Base-by-base conservation (phyloP, 176 grass and related monocot genomes). In the Cocos nucifera region DNA sequence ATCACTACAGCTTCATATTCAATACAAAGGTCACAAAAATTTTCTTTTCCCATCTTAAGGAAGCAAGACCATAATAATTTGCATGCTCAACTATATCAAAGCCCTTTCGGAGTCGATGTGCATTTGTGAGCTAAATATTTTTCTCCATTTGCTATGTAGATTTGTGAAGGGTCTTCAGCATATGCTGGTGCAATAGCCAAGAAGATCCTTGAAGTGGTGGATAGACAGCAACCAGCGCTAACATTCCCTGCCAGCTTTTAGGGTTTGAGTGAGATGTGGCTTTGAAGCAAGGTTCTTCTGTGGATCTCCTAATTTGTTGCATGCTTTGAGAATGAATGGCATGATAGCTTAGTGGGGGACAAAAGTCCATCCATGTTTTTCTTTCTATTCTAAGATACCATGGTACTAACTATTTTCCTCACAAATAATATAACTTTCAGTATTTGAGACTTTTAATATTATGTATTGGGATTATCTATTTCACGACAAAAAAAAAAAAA, bases 1-100 rank as follows among this genome's bases (percentile, higher is more conserved):
- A 89, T 52, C 90, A 89, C 66, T 66, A 86, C 50, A 85, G 89
- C 79, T 86, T 89, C 75, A 86, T 95, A 86, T 86, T 95, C 65
- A 95, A 86, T 61, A 86, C 85, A 18, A 95, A 95, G 90, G 90
- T 95, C 35, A 61, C 73, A 15, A 21, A 24, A 2, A 49, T 79
- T 0, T 24, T 32, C 28, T 15, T 65, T 22, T 16, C 19, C 35
- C 9, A 15, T 35, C 55, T 49, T 56, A 52, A 61, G 9, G 1
- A 50, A 29, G 20, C 2, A n/a, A 57, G 16, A 54, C 30, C 25
- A 35, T 6, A 9, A 12, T 1, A 21, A 60, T 54, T 32, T 19
- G 19, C 7, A 17, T 24, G 19, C 24, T 14, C 35, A 53, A 22
- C 19, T 9, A 15, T 22, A 62, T 63, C 35, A 44, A 44, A 44